phyloP scores from a whole-genome alignment of 2,329 filamentous ascomycete species.

The Botrytis elliptica region DNA sequence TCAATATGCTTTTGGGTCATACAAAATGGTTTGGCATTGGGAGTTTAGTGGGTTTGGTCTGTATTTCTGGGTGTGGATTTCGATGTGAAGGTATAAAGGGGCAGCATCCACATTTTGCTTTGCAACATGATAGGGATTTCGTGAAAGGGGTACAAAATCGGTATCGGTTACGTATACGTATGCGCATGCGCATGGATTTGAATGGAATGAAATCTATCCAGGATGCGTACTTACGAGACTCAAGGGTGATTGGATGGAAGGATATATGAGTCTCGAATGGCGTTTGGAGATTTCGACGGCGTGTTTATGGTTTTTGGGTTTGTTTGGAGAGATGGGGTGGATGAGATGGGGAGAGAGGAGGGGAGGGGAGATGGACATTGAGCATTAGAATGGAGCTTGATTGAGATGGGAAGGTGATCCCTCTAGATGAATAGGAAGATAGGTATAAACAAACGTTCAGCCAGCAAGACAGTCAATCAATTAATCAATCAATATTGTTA shows the following conservation, averaged over 20 bases:
- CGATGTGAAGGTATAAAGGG: neutral
- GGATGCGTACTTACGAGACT: neutral
- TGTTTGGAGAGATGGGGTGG: neutral
- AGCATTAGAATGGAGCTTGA: neutral
- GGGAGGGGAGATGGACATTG: no score
- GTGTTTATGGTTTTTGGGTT: neutral
- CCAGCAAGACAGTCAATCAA: neutral
- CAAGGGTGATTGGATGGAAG: neutral
- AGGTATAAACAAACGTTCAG: neutral
- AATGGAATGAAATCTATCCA: neutral
- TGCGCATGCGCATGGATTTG: neutral
- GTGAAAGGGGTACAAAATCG: neutral
- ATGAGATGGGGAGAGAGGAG: neutral
- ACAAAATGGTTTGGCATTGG: neutral
- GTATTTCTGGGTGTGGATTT: neutral
- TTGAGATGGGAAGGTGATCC: neutral
- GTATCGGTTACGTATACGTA: neutral
- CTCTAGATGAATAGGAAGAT: neutral
- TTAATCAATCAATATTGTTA: constrained; percentile 7
- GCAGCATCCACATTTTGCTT: neutral
- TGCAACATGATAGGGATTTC: neutral
- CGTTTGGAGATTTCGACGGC: neutral
- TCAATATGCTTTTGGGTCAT: neutral
- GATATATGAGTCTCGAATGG: neutral
- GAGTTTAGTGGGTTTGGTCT: constrained; percentile 1